phyloP scores from a whole-genome alignment of 768 basidiomycete species.

The Pleurotus salmoneostramineus region DNA sequence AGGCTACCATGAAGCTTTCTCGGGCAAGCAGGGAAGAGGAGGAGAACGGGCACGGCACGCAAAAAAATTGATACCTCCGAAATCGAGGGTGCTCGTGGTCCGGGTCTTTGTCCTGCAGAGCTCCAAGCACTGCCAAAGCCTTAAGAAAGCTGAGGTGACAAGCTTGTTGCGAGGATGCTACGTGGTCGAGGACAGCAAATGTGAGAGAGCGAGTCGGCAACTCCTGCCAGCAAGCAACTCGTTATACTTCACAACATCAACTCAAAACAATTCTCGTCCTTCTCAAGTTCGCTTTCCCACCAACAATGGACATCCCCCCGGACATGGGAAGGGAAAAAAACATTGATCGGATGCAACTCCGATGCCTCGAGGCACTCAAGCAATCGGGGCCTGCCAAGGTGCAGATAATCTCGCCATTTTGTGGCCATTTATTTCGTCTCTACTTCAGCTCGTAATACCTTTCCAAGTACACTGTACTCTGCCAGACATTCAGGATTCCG shows the following conservation, averaged over 20 bases:
- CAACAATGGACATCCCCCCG: not conserved
- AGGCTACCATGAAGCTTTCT: conserved; percentile 38
- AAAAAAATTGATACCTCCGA: not conserved
- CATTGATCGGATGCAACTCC: conserved; percentile 9
- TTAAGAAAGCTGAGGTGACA: conserved; percentile 1
- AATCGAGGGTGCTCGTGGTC: not conserved
- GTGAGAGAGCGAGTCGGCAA: not conserved
- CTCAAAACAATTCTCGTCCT: too few relatives aligned
- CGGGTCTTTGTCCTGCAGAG: not conserved
- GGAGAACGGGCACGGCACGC: not conserved
- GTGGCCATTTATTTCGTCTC: not conserved
- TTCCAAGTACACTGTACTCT: conserved; percentile 56
- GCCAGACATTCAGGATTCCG: conserved; percentile 69
- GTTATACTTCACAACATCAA: not conserved
- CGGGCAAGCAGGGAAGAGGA: conserved; percentile 3
- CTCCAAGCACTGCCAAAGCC: not conserved
- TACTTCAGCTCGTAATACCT: conserved; percentile 41
- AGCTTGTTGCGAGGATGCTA: conserved; percentile 1
- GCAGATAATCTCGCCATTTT: conserved; percentile 3
- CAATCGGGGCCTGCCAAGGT: not conserved
- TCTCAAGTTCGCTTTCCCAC: too few relatives aligned
- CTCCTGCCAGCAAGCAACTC: not conserved
- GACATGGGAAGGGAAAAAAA: not conserved
- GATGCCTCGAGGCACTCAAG: conserved; percentile 12
- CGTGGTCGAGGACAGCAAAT: not conserved